Evolutionary conservation across 345 rosid species (phyloP), one percentile per base, ranked within the genome.

Genomic region (Erodium maritimum): DNA sequence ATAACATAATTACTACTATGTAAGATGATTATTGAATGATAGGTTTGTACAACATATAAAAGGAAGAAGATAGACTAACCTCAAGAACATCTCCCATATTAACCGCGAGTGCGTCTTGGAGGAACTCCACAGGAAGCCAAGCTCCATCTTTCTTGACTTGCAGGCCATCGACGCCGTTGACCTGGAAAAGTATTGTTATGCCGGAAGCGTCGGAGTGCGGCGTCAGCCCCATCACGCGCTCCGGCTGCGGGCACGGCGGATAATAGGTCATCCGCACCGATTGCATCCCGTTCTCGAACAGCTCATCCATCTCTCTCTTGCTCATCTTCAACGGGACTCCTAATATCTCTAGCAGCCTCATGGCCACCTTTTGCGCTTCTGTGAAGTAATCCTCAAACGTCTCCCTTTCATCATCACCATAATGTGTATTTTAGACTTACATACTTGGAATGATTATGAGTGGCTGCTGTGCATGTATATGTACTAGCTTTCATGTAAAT

Each of bases 251-350:
- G 57, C 70, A 61, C 1, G 73, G 53, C 16, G 64, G 65, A 55
- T 68, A 69, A 56, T 63, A 68, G 2, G 69, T 66, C 72, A 71
- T 61, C 59, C 78, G 71, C 50, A 71, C 22, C 0, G 73, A 55
- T 52, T 71, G 78, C 17, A 68, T 33, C 58, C 76, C 83, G 20
- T 79, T 69, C 1, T 63, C 77, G 57, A 79, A 75, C 54, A 62
- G 18, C 34, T 73, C 73, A 56, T 66, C 64, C 51, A 73, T 63
- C 55, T 73, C 67, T 48, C 57, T 52, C 42, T 33, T 0, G 2
- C 69, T 60, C 1, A 74, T 60, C 21, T 63, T 64, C 14, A 76
- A 59, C 50, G 59, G 59, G 10, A 25, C 52, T 11, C 69, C 72
- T 2, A 76, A 21, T 5, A 60, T 61, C 22, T 25, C 60, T 4